phyloP scores from a whole-genome alignment of 805 yeast species.

The Ogataea angusta region DNA sequence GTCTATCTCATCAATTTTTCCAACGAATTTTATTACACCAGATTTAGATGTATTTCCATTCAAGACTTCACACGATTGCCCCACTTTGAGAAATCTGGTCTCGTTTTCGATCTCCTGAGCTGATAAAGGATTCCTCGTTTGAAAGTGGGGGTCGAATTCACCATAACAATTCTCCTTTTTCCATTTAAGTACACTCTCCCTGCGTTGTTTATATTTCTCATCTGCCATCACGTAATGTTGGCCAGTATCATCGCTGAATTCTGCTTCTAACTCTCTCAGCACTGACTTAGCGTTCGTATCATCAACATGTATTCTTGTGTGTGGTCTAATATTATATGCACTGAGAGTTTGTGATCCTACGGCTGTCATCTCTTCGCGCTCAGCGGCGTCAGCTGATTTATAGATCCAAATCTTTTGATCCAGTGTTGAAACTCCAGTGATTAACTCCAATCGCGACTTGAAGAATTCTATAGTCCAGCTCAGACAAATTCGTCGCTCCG shows the following conservation, averaged over 20 bases:
- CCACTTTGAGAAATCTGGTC: constrained; percentile 31
- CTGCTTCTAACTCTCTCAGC: constrained; percentile 29
- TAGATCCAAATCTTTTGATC: constrained; percentile 51
- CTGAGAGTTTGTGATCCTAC: constrained; percentile 21
- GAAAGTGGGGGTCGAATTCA: constrained; percentile 49
- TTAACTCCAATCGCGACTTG: constrained; percentile 53
- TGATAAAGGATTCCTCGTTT: neutral
- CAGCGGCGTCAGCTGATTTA: constrained; percentile 37
- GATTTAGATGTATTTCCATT: constrained; percentile 46
- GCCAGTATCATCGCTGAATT: constrained; percentile 22
- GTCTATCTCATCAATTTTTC: constrained; percentile 61
- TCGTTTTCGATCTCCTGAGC: neutral
- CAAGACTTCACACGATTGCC: constrained; percentile 50
- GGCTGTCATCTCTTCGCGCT: constrained; percentile 27
- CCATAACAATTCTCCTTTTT: constrained; percentile 68
- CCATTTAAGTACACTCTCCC: constrained; percentile 72
- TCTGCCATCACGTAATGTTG: constrained; percentile 50
- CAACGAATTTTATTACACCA: constrained; percentile 71
- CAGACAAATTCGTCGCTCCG: constrained; percentile 64
- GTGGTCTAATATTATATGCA: constrained; percentile 32
- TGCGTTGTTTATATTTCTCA: constrained; percentile 56
- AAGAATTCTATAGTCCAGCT: constrained; percentile 58
- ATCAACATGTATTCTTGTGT: constrained; percentile 53
- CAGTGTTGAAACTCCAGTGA: constrained; percentile 70
- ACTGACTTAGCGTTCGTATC: constrained; percentile 54